phyloP scores from a whole-genome alignment of 2,329 filamentous ascomycete species.

The Colletotrichum euphorbiae region DNA sequence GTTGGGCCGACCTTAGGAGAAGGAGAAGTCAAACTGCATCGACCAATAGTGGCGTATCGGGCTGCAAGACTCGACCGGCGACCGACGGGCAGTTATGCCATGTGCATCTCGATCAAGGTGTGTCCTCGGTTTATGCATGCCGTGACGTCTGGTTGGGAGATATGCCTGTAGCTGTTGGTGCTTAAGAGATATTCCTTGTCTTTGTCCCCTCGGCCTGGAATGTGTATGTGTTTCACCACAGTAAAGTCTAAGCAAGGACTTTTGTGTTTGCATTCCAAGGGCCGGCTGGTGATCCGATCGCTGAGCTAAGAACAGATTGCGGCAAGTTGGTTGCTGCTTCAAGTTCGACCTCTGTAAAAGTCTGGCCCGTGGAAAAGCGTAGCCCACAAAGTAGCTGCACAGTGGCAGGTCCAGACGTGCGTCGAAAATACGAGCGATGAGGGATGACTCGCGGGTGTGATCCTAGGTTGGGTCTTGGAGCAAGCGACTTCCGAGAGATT shows the following conservation, averaged over 20 bases:
- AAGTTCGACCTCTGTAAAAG: conserved; percentile 2
- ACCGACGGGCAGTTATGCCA: conserved; percentile 8
- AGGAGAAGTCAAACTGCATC: not conserved
- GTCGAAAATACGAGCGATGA: not conserved
- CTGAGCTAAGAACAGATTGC: conserved; percentile 4
- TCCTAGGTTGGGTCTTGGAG: not conserved
- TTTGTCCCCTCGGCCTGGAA: not conserved
- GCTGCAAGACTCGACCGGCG: not conserved
- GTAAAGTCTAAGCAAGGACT: conserved; percentile 9
- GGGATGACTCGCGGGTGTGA: not conserved
- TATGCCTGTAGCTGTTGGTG: not conserved
- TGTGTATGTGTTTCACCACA: conserved; percentile 18
- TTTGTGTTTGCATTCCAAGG: conserved; percentile 1
- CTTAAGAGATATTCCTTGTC: not conserved
- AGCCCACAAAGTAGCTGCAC: not conserved
- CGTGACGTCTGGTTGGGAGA: not conserved
- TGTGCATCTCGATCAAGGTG: not conserved
- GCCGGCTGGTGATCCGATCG: conserved; percentile 1
- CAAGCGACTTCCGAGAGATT: not conserved
- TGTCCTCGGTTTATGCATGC: not conserved
- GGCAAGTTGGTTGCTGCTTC: not conserved
- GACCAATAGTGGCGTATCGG: not conserved
- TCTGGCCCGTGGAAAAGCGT: conserved; percentile 5
- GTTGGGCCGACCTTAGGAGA: not conserved
- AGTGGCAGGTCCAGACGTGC: not conserved